A percentile compares a stretch with the other conserved stretches of the same genome.
These are phyloP conservation scores for Glycine latifolia DNA, from an alignment of 306 rosid species.

Conservation along the genomic window DNA sequence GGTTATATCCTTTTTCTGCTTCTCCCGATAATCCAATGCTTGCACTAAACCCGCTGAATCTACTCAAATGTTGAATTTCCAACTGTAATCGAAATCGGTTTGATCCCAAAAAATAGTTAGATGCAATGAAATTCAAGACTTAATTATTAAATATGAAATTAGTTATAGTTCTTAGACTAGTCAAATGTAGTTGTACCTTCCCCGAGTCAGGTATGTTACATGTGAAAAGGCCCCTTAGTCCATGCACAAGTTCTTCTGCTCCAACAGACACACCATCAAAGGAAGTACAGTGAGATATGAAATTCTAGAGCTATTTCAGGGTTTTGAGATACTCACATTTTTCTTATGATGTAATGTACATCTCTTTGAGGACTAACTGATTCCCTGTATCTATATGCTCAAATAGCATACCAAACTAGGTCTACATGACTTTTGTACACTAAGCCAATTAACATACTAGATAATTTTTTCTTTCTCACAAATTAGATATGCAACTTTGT, in stretches of 20 bases:
- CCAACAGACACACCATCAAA: conserved; percentile 1
- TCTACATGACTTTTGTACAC: not conserved
- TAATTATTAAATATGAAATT: not conserved
- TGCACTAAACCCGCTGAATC: conserved; percentile 14
- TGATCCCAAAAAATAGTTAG: not conserved
- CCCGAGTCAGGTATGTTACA: conserved; percentile 36
- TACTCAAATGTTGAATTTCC: conserved; percentile 17
- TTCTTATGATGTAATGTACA: not conserved
- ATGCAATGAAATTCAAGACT: not conserved
- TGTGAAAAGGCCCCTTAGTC: not conserved
- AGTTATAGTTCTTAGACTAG: not conserved
- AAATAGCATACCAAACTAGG: not conserved
- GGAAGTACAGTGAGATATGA: not conserved
- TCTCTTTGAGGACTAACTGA: not conserved
- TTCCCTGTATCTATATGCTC: not conserved
- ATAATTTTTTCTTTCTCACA: not conserved
- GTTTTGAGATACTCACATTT: not conserved
- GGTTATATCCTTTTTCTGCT: not conserved
- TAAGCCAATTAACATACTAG: not conserved
- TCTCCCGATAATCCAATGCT: conserved; percentile 22
- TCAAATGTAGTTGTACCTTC: not conserved
- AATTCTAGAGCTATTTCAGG: not conserved
- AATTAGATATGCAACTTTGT: not conserved
- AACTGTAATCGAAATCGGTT: not conserved
- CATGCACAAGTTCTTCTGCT: conserved; percentile 6